phyloP scores from a whole-genome alignment of 1,284 basidiomycete species.

The Meripilus lineatus region DNA sequence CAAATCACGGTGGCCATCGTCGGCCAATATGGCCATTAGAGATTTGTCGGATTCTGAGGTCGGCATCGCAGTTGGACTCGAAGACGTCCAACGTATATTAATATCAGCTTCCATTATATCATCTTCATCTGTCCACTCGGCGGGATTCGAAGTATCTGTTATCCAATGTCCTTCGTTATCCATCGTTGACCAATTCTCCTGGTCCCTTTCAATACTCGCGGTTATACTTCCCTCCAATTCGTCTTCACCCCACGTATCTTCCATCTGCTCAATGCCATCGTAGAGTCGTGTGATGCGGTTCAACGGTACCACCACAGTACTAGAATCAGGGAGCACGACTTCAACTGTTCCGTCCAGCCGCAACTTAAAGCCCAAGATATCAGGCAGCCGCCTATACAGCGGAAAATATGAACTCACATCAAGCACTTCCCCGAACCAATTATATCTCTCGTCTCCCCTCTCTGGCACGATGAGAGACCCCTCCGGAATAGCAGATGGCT shows the following conservation, averaged over 20 bases:
- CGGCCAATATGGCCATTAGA: slow-evolving; percentile 4
- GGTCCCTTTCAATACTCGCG: too few relatives aligned
- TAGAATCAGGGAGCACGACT: slow-evolving; percentile 56
- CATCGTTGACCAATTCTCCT: slow-evolving; percentile 26
- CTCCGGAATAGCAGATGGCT: slow-evolving; percentile 34
- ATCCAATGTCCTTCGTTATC: slow-evolving; percentile 49
- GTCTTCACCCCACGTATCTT: slow-evolving; percentile 63
- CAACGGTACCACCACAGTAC: slow-evolving; percentile 47
- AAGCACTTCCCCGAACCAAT: slow-evolving; percentile 79
- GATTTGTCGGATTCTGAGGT: too few relatives aligned
- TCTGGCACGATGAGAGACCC: slow-evolving; percentile 40
- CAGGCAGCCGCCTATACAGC: neutral
- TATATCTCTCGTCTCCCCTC: slow-evolving; percentile 39
- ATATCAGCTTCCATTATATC: slow-evolving; percentile 26
- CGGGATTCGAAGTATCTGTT: slow-evolving; percentile 32
- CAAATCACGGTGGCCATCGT: slow-evolving; percentile 8
- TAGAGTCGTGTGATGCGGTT: slow-evolving; percentile 67
- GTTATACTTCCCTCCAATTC: too few relatives aligned
- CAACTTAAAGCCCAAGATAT: slow-evolving; percentile 45
- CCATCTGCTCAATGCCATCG: slow-evolving; percentile 72
- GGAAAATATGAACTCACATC: slow-evolving; percentile 43
- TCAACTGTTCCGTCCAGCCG: slow-evolving; percentile 64
- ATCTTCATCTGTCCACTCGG: slow-evolving; percentile 26
- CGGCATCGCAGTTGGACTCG: slow-evolving; percentile 18
- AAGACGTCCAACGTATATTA: slow-evolving; percentile 26